Evolutionary conservation across 1,284 basidiomycete species (phyloP).

Genomic region (Vanrija humicola): DNA sequence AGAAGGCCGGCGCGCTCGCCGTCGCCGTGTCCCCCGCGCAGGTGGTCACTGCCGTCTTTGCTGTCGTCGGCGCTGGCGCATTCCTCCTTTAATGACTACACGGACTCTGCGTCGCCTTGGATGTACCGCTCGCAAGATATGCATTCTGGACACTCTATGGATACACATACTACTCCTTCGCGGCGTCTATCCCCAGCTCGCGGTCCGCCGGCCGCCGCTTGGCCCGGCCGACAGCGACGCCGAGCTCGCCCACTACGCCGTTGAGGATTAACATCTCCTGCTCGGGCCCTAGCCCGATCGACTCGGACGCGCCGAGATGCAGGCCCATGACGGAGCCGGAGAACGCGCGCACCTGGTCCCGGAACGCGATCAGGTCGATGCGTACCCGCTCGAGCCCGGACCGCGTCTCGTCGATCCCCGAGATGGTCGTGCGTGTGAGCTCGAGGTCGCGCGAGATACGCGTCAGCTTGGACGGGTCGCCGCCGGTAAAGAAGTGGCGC

Average conservation of each 20-base stretch:
- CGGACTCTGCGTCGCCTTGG: no score
- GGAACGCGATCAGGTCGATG: constrained; percentile 28
- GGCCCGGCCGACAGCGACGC: constrained; percentile 10
- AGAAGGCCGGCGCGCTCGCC: no score
- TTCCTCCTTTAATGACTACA: no score
- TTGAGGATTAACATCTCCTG: constrained; percentile 31
- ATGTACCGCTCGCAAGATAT: no score
- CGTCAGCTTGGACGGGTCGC: constrained; percentile 31
- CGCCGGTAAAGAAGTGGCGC: constrained; percentile 36
- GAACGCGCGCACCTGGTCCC: constrained; percentile 38
- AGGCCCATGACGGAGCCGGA: constrained; percentile 41
- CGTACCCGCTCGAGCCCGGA: constrained; percentile 27
- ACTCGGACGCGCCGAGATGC: constrained; percentile 31
- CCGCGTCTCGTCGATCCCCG: constrained; percentile 22
- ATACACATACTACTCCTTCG: background rate
- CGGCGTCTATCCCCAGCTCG: background rate
- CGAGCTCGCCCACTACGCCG: constrained; percentile 13
- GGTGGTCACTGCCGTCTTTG: no score
- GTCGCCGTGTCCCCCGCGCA: no score
- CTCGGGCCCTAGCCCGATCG: constrained; percentile 27
- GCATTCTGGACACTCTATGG: no score
- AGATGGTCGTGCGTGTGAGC: constrained; percentile 29
- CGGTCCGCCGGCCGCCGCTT: constrained; percentile 6
- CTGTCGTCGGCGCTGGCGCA: no score
- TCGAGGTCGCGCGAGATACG: constrained; percentile 32